Evolutionary conservation across 441 rosid genomes (phyloP), one percentile per base, ranked within the genome.

Genomic region (Arabidopsis hybrid): DNA sequence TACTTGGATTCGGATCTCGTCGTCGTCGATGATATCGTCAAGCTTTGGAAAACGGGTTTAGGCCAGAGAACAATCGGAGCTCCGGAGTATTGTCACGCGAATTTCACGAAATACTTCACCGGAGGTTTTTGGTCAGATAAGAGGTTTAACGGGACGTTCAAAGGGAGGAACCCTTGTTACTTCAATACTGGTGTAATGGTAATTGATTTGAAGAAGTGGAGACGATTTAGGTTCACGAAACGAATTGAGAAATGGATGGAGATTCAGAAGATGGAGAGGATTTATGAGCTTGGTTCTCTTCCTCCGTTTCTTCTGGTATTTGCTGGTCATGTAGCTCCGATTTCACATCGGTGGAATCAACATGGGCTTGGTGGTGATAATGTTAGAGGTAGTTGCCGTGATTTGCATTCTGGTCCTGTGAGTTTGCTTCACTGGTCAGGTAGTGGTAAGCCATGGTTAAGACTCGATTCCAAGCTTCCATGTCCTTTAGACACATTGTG

Each of bases 101-200:
- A 90, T 83, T 87, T 90, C 83, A 80, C 86, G 10, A 86, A 83
- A 12, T 90, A 87, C 82, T 90, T 90, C 82, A 90, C 87, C 36
- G 68, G 72, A 50, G 55, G 51, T 7, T 90, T 90, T 78, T 90
- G 93, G 96, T 81, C 81, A 1, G 77, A 83, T 8, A 12, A 31
- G 62, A 72, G 82, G 69, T 83, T 80, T 13, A 67, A 86, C 29
- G 80, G 66, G 11, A 74, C 88, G 8, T 90, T 88, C 57, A 55
- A 35, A 8, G 89, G 91, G 9, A 82, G 93, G 68, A 79, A 42
- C 2, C 84, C 89, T 13, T 90, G 96, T 46, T 90, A 90, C 84
- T 90, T 90, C 78, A 90, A 90, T 80, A 90, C 96, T 1, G 96
- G 96, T 14, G 96, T 90, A 69, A 86, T 90, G 93, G 92, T 90